A percentile compares a stretch with the other conserved stretches of the same genome.
phyloP scores from a whole-genome alignment of 2,329 filamentous ascomycete species.

The Aspergillus uvarum region DNA sequence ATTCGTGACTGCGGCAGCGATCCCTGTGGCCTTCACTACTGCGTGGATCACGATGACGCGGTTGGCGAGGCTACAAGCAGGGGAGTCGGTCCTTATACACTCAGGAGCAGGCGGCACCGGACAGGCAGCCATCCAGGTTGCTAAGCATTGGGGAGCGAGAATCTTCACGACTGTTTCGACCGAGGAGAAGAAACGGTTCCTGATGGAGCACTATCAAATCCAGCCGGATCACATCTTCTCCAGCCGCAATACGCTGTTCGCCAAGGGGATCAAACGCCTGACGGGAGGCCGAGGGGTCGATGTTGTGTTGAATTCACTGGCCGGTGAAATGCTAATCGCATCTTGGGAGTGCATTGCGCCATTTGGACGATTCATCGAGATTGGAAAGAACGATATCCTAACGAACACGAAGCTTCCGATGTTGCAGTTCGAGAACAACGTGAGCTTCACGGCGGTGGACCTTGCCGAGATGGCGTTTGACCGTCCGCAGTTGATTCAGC shows the following conservation, averaged over 20 bases:
- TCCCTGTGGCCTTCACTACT: conserved; percentile 8
- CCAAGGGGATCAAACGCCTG: conserved; percentile 17
- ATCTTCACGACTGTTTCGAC: conserved; percentile 27
- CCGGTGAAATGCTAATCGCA: conserved; percentile 26
- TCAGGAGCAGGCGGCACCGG: conserved; percentile 30
- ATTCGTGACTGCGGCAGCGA: conserved; percentile 2
- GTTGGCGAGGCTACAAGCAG: conserved; percentile 18
- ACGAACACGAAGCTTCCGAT: conserved; percentile 15
- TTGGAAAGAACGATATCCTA: conserved; percentile 10
- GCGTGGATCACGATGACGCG: conserved; percentile 9
- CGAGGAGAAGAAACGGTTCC: conserved; percentile 25
- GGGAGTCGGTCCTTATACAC: conserved; percentile 28
- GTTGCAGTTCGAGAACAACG: conserved; percentile 7
- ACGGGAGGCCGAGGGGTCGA: conserved; percentile 26
- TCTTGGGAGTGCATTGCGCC: conserved; percentile 29
- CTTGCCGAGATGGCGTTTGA: conserved; percentile 8
- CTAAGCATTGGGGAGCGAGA: conserved; percentile 23
- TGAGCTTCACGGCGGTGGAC: conserved; percentile 10
- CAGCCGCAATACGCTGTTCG: conserved; percentile 27
- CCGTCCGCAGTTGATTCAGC: not conserved
- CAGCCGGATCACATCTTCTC: conserved; percentile 26
- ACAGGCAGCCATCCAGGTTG: conserved; percentile 29
- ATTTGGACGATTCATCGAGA: conserved; percentile 27
- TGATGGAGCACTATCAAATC: conserved; percentile 24
- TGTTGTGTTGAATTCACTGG: conserved; percentile 28